Percentiles rank a stretch among this genome's conserved stretches.
These are phyloP conservation scores for Euphorbia tirucalli DNA, from an alignment of 345 rosid species.

Conservation along the genomic window DNA sequence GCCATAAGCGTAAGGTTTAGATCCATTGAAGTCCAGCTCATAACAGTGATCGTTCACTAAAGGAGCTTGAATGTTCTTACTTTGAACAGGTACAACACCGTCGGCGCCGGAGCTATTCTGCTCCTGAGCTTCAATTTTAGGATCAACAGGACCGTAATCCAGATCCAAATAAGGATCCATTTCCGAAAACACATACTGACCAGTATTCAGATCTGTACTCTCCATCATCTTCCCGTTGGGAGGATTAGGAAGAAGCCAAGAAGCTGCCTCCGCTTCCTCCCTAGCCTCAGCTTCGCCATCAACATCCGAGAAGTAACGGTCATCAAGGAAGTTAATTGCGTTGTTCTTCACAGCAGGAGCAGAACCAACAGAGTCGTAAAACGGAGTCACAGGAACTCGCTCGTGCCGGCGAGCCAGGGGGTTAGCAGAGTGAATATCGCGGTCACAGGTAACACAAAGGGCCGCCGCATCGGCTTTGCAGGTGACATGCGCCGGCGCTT, in stretches of 20 bases:
- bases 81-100: conserved; percentile 82
- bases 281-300: conserved; percentile 48
- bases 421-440: conserved; percentile 94
- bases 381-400: conserved; percentile 75
- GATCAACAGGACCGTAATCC: conserved; percentile 57
- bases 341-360: conserved; percentile 38
- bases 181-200: conserved; percentile 63
- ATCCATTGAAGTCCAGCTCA: conserved; percentile 55
- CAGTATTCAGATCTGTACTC: conserved; percentile 57
- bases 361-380: conserved; percentile 54
- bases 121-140: conserved; percentile 62
- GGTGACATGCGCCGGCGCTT: conserved; percentile 93
- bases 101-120: conserved; percentile 81
- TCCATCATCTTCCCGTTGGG: conserved; percentile 36
- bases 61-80: conserved; percentile 33
- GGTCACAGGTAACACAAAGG: conserved; percentile 90
- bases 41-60: conserved; percentile 49
- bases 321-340: conserved; percentile 51
- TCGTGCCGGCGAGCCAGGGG: conserved; percentile 91
- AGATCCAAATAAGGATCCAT: conserved; percentile 77
- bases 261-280: conserved; percentile 87
- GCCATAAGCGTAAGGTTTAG: conserved; percentile 45
- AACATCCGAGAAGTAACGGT: conserved; percentile 39
- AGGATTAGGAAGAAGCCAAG: conserved; percentile 78
- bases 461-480: conserved; percentile 99